Evolutionary conservation across 169 alveolate genomes (phyloP), one percentile per base, ranked within the genome.

Genomic region (Plasmodium inui): DNA sequence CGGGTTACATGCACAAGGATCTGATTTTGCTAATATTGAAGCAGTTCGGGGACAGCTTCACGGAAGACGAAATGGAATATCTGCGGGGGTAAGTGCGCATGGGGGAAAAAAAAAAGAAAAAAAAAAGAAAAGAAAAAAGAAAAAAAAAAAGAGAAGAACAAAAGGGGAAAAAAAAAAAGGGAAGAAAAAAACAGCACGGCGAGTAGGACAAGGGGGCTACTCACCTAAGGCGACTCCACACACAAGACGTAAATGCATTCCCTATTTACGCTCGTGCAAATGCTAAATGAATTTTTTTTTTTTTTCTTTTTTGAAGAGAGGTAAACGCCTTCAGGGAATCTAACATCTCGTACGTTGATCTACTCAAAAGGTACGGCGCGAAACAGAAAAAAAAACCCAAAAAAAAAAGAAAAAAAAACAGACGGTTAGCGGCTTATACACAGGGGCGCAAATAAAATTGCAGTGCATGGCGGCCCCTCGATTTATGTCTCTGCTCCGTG

Each of bases 1-100:
- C 93, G 19, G 93, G 93, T 6, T 70, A 74, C 30, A 86, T 86
- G 93, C 93, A 86, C 81, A 86, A 86, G 86, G 85, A 86, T 10
- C 74, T 86, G 17, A 30, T 86, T 28, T n/a, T 86, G 82, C 50
- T 50, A 50, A 86, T 86, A 26, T 57, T 86, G 46, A 86, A 70
- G 80, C 85, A 86, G 57, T 86, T 86, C 28, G 93, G 93, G 26
- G 93, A 86, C 41, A 74, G 70, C 4, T 70, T 86, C 22, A 86
- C 82, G 19, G 93, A 86, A 6, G 86, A 86, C 28, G 93, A 86
- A 76, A 39, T 50, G 26, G 82, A 73, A 12, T 86, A 74, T 28
- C 53, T 86, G 67, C 86, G 44, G 34, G 28, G 41, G 93, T 85
- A 86, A 30, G 37, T 28, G 44, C 74, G 46, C 71, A 67, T 19